Conservation (phyloP, 1,284 basidiomycete species). For the Trichosporon sp. region DNA sequence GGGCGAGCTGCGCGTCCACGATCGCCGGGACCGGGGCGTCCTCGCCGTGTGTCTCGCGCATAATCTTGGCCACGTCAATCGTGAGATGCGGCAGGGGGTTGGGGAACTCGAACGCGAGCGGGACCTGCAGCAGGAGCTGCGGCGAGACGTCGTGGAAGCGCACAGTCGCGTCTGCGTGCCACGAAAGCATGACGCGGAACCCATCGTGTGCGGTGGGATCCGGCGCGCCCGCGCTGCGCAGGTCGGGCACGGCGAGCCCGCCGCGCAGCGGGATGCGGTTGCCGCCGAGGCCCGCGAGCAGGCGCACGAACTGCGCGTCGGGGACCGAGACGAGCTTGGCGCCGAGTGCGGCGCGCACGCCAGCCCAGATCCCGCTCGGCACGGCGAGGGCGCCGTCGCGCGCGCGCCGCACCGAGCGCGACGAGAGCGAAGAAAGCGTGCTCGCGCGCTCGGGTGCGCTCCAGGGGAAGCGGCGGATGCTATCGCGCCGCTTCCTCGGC, state of each 20-base stretch:
- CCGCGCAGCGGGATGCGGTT: constrained; percentile 45
- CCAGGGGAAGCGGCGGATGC: constrained; percentile 46
- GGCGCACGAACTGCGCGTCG: constrained; percentile 40
- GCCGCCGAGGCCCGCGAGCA: constrained; percentile 31
- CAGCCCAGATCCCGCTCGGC: neutral
- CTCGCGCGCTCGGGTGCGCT: constrained; percentile 14
- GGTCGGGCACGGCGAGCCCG: constrained; percentile 46
- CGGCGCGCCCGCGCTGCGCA: constrained; percentile 44
- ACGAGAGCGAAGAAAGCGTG: neutral
- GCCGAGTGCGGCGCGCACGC: constrained; percentile 20
- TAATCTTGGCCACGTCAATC: constrained; percentile 58
- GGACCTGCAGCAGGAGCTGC: constrained; percentile 58
- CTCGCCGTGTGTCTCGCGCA: constrained; percentile 36
- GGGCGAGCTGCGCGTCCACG: constrained; percentile 58
- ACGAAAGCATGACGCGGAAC: constrained; percentile 64
- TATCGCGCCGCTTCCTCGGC: constrained; percentile 14
- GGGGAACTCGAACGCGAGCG: constrained; percentile 57
- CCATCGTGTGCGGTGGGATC: constrained; percentile 50
- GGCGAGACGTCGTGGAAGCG: constrained; percentile 56
- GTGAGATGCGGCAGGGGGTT: constrained; percentile 60
- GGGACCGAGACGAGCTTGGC: constrained; percentile 42
- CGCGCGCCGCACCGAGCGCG: neutral
- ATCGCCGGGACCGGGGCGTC: constrained; percentile 51
- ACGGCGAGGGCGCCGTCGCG: constrained; percentile 33
- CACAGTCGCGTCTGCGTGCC: constrained; percentile 62